Base-by-base conservation (phyloP, 179 eudicot genomes). In the Beta corolliflora region DNA sequence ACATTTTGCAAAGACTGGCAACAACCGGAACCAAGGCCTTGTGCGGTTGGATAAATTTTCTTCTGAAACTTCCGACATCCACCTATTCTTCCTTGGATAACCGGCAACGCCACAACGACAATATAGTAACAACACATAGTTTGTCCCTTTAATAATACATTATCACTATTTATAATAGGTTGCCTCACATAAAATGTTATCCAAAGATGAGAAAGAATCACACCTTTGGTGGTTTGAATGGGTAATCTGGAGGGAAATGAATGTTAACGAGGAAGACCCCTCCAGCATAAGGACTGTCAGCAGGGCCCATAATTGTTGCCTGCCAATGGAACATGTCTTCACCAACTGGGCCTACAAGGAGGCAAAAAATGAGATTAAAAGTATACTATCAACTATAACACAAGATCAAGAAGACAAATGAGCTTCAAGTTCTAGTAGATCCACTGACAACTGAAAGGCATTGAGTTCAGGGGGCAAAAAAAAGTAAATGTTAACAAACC, bases 261-360 rank as follows among this genome's bases (percentile, higher is more conserved):
- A 90, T 90, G 14, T 87, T 87, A 61, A 91, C 89, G 15, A 91
- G 84, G 80, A 91, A 90, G n/a, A 91, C 93, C 71, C 94, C 93
- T 75, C 93, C 93, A 75, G 92, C 85, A 81, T 90, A 91, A 54
- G 94, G 94, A 79, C 94, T 91, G 75, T 91, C 94, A 44, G 86
- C 58, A 56, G 94, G 94, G 65, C 94, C 94, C 93, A 91, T 91
- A 78, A 91, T 91, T 31, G 92, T 91, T 71, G 92, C 94, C 83
- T 91, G 91, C 94, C 92, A 91, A 79, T 91, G 94, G 81, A 91
- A 90, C 91, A 90, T 88, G 85, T 90, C 94, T 80, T 90, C 94
- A 36, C 83, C 92, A 66, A 89, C 91, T 44, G 93, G 93, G 70
- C 94, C 91, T 91, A 77, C 55, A 52, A 11, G 46, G 48, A 19